phyloP scores from a whole-genome alignment of 2,329 filamentous ascomycete species.

The Aspergillus uvarum region DNA sequence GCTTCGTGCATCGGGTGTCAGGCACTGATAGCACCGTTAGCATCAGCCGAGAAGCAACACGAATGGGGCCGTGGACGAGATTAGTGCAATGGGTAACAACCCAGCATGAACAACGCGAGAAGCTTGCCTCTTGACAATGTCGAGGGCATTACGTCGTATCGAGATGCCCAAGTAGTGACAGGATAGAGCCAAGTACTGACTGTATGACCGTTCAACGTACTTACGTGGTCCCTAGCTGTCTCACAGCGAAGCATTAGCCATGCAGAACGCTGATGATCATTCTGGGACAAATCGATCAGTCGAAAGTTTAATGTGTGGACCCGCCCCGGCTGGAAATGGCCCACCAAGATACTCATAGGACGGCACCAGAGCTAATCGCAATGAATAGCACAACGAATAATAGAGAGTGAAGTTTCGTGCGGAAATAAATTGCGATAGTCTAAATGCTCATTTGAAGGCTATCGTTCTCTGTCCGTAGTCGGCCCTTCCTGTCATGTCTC shows the following conservation, averaged over 20 bases:
- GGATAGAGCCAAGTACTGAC: not conserved
- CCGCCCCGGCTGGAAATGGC: not conserved
- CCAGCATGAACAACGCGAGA: not conserved
- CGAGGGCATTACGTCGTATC: not conserved
- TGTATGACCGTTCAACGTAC: not conserved
- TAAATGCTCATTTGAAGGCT: not conserved
- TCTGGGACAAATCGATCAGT: not conserved
- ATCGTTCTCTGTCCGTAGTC: not conserved
- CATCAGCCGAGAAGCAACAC: not conserved
- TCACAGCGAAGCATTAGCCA: not conserved
- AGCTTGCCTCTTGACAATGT: not conserved
- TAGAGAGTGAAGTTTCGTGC: not conserved
- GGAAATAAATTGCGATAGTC: slow-evolving; percentile 10
- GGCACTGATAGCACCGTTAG: slow-evolving; percentile 6
- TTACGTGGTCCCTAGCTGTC: slow-evolving; percentile 1
- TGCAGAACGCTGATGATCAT: not conserved
- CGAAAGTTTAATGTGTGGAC: not conserved
- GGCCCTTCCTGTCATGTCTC: not conserved
- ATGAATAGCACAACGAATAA: not conserved
- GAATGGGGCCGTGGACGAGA: not conserved
- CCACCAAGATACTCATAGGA: not conserved
- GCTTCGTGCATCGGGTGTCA: slow-evolving; percentile 18
- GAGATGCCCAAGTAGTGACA: not conserved
- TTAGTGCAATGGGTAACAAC: not conserved
- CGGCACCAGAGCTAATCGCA: not conserved